These are phyloP conservation scores for Macrocybe gigantea DNA, from an alignment of 768 basidiomycete species.

Conservation along the genomic window DNA sequence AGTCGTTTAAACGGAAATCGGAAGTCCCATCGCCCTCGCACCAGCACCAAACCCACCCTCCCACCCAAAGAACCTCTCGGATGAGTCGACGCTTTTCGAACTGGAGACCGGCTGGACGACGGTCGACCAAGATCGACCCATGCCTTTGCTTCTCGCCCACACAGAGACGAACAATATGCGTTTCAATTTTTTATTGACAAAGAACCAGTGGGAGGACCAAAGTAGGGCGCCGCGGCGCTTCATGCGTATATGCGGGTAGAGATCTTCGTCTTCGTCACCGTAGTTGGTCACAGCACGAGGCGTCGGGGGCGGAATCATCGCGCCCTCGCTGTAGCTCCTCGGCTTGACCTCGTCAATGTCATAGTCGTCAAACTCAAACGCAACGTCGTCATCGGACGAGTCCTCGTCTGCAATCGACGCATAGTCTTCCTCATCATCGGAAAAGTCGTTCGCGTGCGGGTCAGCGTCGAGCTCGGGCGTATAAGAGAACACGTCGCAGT, in stretches of 20 bases:
- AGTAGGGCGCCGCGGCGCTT: slow-evolving; percentile 75
- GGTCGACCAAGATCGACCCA: slow-evolving; percentile 45
- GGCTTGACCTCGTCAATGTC: slow-evolving; percentile 58
- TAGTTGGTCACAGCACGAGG: slow-evolving; percentile 34
- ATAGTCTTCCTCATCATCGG: slow-evolving; percentile 74
- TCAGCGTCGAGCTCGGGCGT: slow-evolving; percentile 90
- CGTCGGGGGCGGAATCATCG: slow-evolving; percentile 32
- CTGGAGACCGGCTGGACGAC: slow-evolving; percentile 32
- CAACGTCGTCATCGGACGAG: slow-evolving; percentile 66
- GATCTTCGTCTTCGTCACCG: slow-evolving; percentile 29
- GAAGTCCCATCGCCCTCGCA: slow-evolving; percentile 74
- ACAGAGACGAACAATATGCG: slow-evolving; percentile 88
- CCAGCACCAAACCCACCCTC: slow-evolving; percentile 73
- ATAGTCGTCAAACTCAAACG: slow-evolving; percentile 79
- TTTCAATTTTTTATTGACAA: slow-evolving; percentile 89
- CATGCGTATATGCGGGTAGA: slow-evolving; percentile 36
- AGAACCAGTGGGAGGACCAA: slow-evolving; percentile 98
- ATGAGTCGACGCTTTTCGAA: slow-evolving; percentile 26
- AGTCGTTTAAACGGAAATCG: slow-evolving; percentile 8
- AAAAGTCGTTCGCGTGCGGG: slow-evolving; percentile 83
- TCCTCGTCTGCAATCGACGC: slow-evolving; percentile 63
- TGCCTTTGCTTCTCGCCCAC: slow-evolving; percentile 76
- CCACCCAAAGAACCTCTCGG: slow-evolving; percentile 76
- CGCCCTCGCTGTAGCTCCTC: slow-evolving; percentile 28
- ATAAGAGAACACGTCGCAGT: slow-evolving; percentile 96